Evolutionary conservation across 805 yeast genomes (phyloP), one percentile per base, ranked within the genome.

Genomic region (Suhomyces prunicola): DNA sequence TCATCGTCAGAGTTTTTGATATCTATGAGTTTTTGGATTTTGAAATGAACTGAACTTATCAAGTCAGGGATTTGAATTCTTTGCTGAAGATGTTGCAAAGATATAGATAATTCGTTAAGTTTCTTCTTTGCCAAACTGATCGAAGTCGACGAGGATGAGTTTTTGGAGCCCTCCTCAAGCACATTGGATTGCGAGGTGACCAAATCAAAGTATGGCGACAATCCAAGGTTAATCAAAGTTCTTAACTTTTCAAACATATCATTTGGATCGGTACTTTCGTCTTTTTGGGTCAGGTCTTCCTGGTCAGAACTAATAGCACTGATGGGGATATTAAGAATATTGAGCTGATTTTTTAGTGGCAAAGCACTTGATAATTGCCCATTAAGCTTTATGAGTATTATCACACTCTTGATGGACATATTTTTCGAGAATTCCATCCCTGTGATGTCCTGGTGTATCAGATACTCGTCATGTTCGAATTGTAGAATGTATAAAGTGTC

Each of bases 1-100:
- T 61, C 54, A 22, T 59, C 53, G 15, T 56, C 57, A 40, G 56
- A 50, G 64, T 47, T 12, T 19, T 24, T 15, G 41, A 55, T 48
- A 5, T 35, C 39, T 22, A 36, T 24, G 26, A 56, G 33, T 22
- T 23, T 44, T 13, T 39, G 55, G 4, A 90, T 69, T 6, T 64
- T 62, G 0, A 84, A 82, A 60, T 88, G 90, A 2, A 81, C 72
- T 0, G 79, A 61, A 1, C 77, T 60, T 2, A 73, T 56, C 15
- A 91, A 67, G 58, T 88, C 85, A 0, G 96, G 96, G 1, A 83
- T 76, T 44, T 84, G 87, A 22, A 87, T 80, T 26, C 83, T 77
- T 53, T 85, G 87, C 57, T 87, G 86, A 13, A 89, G 68, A 61
- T 86, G 85, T 54, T 83, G 84, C 10, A 91, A 70, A 0, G 93